Percentiles rank a stretch among this genome's conserved stretches.
phyloP scores from a whole-genome alignment of 1,284 basidiomycete genomes.

The Waitea zeae region DNA sequence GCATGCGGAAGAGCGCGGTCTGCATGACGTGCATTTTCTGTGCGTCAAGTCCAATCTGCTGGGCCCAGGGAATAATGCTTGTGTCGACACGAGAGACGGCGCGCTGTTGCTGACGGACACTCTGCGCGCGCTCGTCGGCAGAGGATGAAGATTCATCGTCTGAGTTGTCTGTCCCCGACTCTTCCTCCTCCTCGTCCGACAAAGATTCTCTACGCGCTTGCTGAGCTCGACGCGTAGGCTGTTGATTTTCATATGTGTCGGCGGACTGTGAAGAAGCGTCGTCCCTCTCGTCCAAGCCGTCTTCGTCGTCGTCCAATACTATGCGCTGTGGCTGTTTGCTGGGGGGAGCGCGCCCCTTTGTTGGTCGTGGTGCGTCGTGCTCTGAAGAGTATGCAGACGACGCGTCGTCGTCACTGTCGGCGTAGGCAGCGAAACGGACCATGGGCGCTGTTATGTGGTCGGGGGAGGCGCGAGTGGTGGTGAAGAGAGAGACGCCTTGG shows the following conservation, averaged over 20 bases:
- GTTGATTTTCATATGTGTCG: too few species aligned
- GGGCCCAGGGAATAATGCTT: slow-evolving; percentile 38
- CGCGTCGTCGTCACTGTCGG: slow-evolving; percentile 9
- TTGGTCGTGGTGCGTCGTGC: background rate
- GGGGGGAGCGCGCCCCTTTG: background rate
- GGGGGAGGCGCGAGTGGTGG: background rate
- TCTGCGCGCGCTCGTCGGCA: slow-evolving; percentile 6
- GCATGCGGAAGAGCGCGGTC: slow-evolving; percentile 63
- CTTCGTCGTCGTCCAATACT: slow-evolving; percentile 22
- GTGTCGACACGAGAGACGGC: slow-evolving; percentile 15
- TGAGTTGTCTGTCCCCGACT: slow-evolving; percentile 10
- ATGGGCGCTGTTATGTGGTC: too few species aligned
- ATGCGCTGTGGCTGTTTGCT: background rate
- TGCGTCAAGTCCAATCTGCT: slow-evolving; percentile 56
- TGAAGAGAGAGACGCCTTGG: background rate
- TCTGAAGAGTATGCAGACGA: too few species aligned
- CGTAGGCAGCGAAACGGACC: slow-evolving; percentile 23
- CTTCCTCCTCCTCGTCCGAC: slow-evolving; percentile 5
- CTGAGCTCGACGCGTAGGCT: too few species aligned
- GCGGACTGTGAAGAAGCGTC: background rate
- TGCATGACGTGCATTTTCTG: slow-evolving; percentile 89
- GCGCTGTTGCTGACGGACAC: slow-evolving; percentile 8
- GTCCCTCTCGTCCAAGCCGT: slow-evolving; percentile 6
- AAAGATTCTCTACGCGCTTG: too few species aligned
- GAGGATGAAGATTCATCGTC: slow-evolving; percentile 9